These are phyloP conservation scores for Mycosarcoma mackinlayi DNA, from an alignment of 1,284 basidiomycete species.

Conservation along the genomic window DNA sequence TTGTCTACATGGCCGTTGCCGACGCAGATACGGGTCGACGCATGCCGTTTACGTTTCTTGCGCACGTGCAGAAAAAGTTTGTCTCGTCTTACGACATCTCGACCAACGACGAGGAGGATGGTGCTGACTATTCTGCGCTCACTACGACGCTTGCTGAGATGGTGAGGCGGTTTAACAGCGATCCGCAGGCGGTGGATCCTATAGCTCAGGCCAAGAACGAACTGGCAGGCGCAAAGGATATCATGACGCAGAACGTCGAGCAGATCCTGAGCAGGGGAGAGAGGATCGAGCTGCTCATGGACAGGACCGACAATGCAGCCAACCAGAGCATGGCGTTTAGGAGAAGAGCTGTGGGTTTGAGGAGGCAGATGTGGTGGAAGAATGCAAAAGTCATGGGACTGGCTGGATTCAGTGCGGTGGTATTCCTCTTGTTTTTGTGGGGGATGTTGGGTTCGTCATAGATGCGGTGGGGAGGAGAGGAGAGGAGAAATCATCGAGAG, in stretches of 20 bases:
- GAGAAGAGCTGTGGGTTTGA: conserved; percentile 83
- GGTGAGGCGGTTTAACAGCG: conserved; percentile 80
- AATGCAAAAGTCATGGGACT: conserved; percentile 76
- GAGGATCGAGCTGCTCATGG: conserved; percentile 92
- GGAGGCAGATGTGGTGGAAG: conserved; percentile 96
- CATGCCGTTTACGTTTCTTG: conserved; percentile 92
- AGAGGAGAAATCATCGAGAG: no score
- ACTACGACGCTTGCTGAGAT: conserved; percentile 63
- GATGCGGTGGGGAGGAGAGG: no score
- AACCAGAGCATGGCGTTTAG: conserved; percentile 96
- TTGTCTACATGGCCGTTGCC: conserved; percentile 89
- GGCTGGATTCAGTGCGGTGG: conserved; percentile 78
- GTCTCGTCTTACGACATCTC: conserved; percentile 37
- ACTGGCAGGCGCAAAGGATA: conserved; percentile 91
- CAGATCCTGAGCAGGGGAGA: conserved; percentile 94
- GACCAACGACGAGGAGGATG: background rate
- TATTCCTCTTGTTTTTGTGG: conserved; percentile 66
- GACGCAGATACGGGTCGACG: conserved; percentile 80
- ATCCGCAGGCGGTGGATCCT: conserved; percentile 85
- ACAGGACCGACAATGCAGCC: conserved; percentile 96
- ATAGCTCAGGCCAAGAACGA: conserved; percentile 89
- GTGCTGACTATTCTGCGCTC: conserved; percentile 33
- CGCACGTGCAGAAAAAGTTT: conserved; percentile 80
- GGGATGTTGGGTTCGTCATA: conserved; percentile 31
- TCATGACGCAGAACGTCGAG: conserved; percentile 79